phyloP scores from a whole-genome alignment of 2,329 filamentous ascomycete genomes.

The Talaromyces sp. region DNA sequence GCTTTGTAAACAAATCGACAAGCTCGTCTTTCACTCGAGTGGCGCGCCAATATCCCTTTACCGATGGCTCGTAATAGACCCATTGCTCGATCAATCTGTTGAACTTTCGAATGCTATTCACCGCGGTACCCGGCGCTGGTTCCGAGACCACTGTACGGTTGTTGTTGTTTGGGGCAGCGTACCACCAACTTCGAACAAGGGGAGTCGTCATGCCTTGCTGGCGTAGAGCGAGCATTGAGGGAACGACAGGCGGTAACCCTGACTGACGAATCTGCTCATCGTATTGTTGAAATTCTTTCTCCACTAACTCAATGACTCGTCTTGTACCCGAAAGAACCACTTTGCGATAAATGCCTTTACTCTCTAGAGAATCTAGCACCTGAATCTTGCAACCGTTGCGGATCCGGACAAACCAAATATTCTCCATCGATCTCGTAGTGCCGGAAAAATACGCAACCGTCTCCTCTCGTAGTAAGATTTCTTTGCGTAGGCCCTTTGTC shows the following conservation, averaged over 20 bases:
- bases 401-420: conserved; percentile 35
- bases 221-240: conserved; percentile 26
- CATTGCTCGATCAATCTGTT: conserved; percentile 39
- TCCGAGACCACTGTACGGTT: background rate
- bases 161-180: conserved; percentile 3
- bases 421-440: conserved; percentile 31
- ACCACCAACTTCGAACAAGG: conserved; percentile 32
- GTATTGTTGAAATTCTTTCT: conserved; percentile 25
- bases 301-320: conserved; percentile 31
- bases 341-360: conserved; percentile 31
- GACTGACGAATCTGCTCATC: conserved; percentile 18
- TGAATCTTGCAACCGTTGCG: conserved; percentile 40
- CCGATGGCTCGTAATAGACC: conserved; percentile 18
- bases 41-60: background rate
- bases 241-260: conserved; percentile 24
- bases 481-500: conserved; percentile 25
- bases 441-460: conserved; percentile 34
- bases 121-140: background rate
- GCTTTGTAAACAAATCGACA: conserved; percentile 30
- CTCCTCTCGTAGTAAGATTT: conserved; percentile 34
- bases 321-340: conserved; percentile 35
- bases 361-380: conserved; percentile 30
- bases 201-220: conserved; percentile 25
- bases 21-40: conserved; percentile 1
- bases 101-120: conserved; percentile 35